A percentile compares a stretch with the other conserved stretches of the same genome.
Conservation (phyloP, 225 moss, liverwort and hornwort species). For the Marchantia paleacea region DNA sequence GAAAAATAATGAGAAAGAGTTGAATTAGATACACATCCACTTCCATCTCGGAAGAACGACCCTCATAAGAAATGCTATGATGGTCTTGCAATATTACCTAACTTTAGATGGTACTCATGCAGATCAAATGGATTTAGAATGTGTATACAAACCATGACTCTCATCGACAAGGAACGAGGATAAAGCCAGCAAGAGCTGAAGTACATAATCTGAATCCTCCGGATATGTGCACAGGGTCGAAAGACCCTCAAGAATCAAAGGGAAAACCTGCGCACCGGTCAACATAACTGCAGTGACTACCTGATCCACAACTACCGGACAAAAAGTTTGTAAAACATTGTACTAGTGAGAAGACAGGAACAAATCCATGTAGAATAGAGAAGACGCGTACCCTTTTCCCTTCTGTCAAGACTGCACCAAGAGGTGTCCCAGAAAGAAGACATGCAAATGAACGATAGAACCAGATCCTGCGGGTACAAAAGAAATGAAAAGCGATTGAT, state of each 20-base stretch:
- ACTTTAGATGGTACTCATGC: neutral
- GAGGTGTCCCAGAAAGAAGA: slow-evolving; percentile 60
- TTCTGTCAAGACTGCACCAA: slow-evolving; percentile 55
- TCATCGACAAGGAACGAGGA: slow-evolving; percentile 69
- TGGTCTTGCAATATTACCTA: neutral
- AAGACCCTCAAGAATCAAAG: slow-evolving; percentile 61
- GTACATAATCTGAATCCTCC: slow-evolving; percentile 56
- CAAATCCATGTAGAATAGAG: neutral
- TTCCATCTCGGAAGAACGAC: neutral
- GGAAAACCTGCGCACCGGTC: slow-evolving; percentile 53
- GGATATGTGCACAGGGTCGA: slow-evolving; percentile 45
- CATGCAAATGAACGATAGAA: slow-evolving; percentile 68
- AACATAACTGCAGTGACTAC: neutral
- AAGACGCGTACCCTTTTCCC: slow-evolving; percentile 50
- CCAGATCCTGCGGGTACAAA: slow-evolving; percentile 52
- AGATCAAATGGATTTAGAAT: neutral
- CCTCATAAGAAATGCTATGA: neutral
- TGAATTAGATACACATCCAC: neutral
- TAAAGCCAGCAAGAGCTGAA: slow-evolving; percentile 54
- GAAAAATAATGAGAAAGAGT: too few species aligned
- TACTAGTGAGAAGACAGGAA: neutral
- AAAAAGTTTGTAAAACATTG: neutral
- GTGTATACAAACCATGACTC: slow-evolving; percentile 43
- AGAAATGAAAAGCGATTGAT: neutral
- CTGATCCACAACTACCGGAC: neutral